Evolutionary conservation across 23 red algal genomes (phyloP), one percentile per base, ranked within the genome.

Genomic region (Rhodosorus marinus): DNA sequence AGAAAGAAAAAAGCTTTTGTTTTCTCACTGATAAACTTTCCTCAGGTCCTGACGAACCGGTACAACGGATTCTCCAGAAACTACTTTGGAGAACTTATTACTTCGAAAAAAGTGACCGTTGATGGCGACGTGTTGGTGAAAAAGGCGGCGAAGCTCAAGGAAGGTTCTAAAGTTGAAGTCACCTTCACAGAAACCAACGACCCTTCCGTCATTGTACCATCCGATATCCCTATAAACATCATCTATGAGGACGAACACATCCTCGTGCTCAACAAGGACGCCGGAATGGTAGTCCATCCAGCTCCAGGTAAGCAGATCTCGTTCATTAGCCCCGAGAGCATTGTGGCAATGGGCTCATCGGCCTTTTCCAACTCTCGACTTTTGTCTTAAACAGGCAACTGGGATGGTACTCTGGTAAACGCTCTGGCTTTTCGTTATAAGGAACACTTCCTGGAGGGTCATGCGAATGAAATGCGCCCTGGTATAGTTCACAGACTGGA

Each of bases 401-500:
- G 87, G 87, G 54, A 36, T 15, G 80, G 80, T 47, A 94, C 87
- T 38, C 67, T 94, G 17, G 87, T 79, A 0, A 68, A 94, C 74
- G 87, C 76, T 20, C 48, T 94, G 20, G 60, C 59, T 0, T 78
- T 54, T 49, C 87, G 68, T 24, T 83, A 70, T 49, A 8, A 53
- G 14, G 32, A 30, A 2, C 20, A 61, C 7, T 26, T 31, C 11
- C 64, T 4, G 1, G 27, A 69, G 59, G 14, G 1, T 1, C 34
- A 6, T 5, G 21, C 9, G 64, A 1, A 52, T 0, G 6, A 54
- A 14, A 24, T 29, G 25, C 71, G 87, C 29, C 75, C 77, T 1
- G 77, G 87, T 22, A 84, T 94, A 23, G 87, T 94, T 17, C 87
- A 94, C 59, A 70, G 87, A 2, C 57, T 94, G 2, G 87, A 94